Evolutionary conservation across 352 stramenopile species (phyloP), one percentile per base, ranked within the genome.

Genomic region (Thalassiosira mediterranea): DNA sequence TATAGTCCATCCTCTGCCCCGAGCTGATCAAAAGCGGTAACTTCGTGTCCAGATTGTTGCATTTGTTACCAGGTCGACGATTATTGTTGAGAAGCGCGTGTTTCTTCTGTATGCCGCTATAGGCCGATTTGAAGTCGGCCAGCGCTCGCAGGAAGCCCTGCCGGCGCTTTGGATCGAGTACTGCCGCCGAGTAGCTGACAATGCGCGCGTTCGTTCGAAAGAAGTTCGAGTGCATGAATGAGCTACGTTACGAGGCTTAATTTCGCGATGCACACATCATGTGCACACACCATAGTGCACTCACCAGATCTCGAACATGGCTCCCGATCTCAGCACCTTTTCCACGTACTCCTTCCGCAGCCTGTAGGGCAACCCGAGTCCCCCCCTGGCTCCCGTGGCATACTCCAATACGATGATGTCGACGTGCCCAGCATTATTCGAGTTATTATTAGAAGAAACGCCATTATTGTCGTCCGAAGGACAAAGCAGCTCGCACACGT

Each of bases 351-450:
- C 40, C 3, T 79, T 74, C 15, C 79, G 58, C 26, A 89, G 76
- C 37, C 54, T 75, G 47, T 74, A 91, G 11, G 84, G 81, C 31
- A 89, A 52, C 21, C 70, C 62, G 21, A 77, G 42, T 17, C 82
- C 82, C 21, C 83, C 76, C 44, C 66, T 53, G 8, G 57, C 63
- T 42, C 54, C 48, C 3, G 64, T 77, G 17, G 69, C 69, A 66
- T 91, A 91, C 51, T 91, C 84, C 29, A 91, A 49, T 29, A 76
- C 77, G 40, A 91, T 62, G 29, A 91, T 87, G 40, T 88, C 66
- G 11, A 72, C 65, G 4, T 59, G 44, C n/a, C 49, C 54, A 0
- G 72, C 66, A 5, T 57, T 61, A 21, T 46, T 72, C 23, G 19
- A 51, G 23, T 23, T 32, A 68, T 53, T 63, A 19, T 40, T 23